Base-by-base conservation (phyloP, 129 eudicot genomes). In the Saposhnikovia divaricata region DNA sequence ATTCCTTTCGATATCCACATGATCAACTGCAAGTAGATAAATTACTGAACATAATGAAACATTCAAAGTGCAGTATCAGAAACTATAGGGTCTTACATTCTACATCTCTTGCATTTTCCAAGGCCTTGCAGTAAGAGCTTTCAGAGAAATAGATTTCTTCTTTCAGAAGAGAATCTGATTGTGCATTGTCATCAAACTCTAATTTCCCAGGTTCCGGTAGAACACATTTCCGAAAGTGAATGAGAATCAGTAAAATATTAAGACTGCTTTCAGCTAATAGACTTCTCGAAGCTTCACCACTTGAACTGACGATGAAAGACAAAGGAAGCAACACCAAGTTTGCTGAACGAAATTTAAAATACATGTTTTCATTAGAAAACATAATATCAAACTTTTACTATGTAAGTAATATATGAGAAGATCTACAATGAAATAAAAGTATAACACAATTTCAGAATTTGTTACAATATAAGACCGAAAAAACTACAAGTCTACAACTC, bases 191-290 rank as follows among this genome's bases (percentile, higher is more conserved):
- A 70, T 81, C 83, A 70, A 59, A 73, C 79, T 44, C 82, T 81
- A 79, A 87, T 82, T 87, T 94, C 70, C 81, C 86, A 71, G 88
- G 86, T 66, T 91, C 90, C 79, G 77, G 86, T 43, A 87, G 69
- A 82, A 86, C 81, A 76, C 93, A 88, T 85, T 94, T 92, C 73
- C 91, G 96, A 70, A 87, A 92, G 82, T 95, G 89, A 53, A 88
- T 78, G 85, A 95, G 96, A 47, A 86, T 77, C 82, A 95, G 99
- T 76, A 95, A 78, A 61, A 92, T 66, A 84, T 87, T 89, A 82
- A 95, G 94, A 85, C 99, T 95, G 85, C 84, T 86, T 72, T 90
- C 89, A 0, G 94, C 99, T 82, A 95, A 85, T 70, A 88, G 87
- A 80, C 89, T 90, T 84, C 89, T 90, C 50, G 88, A 80, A 48